Evolutionary conservation across 1,284 basidiomycete species (phyloP).

Genomic region (Cryptococcus maquisensis): DNA sequence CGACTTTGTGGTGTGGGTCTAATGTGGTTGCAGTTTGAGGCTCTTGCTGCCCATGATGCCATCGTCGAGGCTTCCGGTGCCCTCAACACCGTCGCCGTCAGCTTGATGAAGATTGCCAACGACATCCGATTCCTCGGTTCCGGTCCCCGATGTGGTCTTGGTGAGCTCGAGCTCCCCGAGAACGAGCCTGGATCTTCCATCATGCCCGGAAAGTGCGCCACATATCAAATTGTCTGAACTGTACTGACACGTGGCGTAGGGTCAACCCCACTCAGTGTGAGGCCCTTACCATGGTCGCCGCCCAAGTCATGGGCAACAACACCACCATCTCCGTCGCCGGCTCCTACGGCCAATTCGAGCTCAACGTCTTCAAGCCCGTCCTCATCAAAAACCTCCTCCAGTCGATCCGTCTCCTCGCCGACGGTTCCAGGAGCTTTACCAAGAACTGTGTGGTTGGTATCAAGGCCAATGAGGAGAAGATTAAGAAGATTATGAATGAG

Average conservation of each 20-base stretch:
- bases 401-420: slow-evolving; percentile 87
- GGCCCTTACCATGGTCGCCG: slow-evolving; percentile 97
- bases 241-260: slow-evolving; percentile 20
- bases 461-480: slow-evolving; percentile 90
- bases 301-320: slow-evolving; percentile 98
- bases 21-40: slow-evolving; percentile 69
- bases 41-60: slow-evolving; percentile 93
- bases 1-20: not conserved
- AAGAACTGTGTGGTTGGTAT: slow-evolving; percentile 94
- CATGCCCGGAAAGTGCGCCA: slow-evolving; percentile 87
- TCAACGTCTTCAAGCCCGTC: slow-evolving; percentile 99
- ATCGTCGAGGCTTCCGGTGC: slow-evolving; percentile 96
- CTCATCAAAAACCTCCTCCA: slow-evolving; percentile 97
- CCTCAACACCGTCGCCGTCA: slow-evolving; percentile 89
- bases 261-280: slow-evolving; percentile 99
- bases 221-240: not conserved
- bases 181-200: slow-evolving; percentile 99
- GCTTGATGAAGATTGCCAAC: slow-evolving; percentile 99
- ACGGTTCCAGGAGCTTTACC: slow-evolving; percentile 90
- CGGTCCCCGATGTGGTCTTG: slow-evolving; percentile 94
- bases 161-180: slow-evolving; percentile 90
- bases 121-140: slow-evolving; percentile 98
- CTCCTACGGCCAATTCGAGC: slow-evolving; percentile 94
- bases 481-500: slow-evolving; percentile 84
- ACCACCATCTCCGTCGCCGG: slow-evolving; percentile 89